phyloP scores from a whole-genome alignment of 495 filamentous ascomycete genomes.

The Barbatosphaeria neglecta region DNA sequence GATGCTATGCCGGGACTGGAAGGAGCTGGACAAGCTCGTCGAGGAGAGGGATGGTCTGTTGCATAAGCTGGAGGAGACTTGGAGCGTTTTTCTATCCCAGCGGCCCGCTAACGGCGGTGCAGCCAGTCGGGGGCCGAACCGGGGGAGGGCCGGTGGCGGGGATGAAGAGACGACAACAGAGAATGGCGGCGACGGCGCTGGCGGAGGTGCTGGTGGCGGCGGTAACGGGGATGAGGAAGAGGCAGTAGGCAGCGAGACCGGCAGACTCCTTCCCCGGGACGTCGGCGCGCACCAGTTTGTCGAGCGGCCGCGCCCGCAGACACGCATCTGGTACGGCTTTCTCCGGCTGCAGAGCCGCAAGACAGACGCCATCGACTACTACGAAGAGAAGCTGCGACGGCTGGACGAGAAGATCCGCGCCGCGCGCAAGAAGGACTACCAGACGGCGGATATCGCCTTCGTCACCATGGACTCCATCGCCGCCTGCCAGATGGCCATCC shows the following conservation, averaged over 20 bases:
- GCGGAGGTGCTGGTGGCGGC: neutral
- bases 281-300: slow-evolving; percentile 19
- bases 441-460: slow-evolving; percentile 74
- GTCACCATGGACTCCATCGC: slow-evolving; percentile 94
- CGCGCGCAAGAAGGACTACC: slow-evolving; percentile 65
- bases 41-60: slow-evolving; percentile 52
- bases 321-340: slow-evolving; percentile 69
- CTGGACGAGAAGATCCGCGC: slow-evolving; percentile 65
- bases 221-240: slow-evolving; percentile 21
- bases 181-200: neutral
- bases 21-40: slow-evolving; percentile 65
- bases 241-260: slow-evolving; percentile 26
- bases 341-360: slow-evolving; percentile 58
- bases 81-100: slow-evolving; percentile 51
- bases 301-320: slow-evolving; percentile 47
- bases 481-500: slow-evolving; percentile 86
- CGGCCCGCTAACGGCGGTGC: slow-evolving; percentile 4
- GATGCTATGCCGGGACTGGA: slow-evolving; percentile 80
- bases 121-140: neutral
- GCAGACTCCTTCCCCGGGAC: slow-evolving; percentile 40
- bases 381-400: slow-evolving; percentile 70
- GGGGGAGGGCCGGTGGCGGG: slow-evolving; percentile 1
- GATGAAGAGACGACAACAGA: slow-evolving; percentile 1
- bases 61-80: slow-evolving; percentile 71
- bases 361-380: slow-evolving; percentile 89